phyloP scores from a whole-genome alignment of 192 early-diverging fungal species.

The Lobosporangium transversale region DNA sequence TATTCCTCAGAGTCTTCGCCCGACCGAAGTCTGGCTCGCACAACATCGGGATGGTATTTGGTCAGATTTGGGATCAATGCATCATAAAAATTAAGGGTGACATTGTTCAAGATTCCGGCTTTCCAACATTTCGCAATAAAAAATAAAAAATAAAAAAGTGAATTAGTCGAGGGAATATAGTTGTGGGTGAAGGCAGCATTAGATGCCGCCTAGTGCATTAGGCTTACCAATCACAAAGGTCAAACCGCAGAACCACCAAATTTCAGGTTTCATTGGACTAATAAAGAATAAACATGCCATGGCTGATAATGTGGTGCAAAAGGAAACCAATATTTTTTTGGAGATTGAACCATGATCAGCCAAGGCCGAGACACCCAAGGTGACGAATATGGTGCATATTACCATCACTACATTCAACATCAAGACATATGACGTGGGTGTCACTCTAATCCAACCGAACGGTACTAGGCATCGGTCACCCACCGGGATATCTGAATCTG shows the following conservation, averaged over 20 bases:
- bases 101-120: slow-evolving; percentile 17
- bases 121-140: slow-evolving; percentile 11
- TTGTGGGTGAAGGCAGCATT: not conserved
- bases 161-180: not conserved
- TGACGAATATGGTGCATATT: slow-evolving; percentile 38
- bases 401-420: slow-evolving; percentile 36
- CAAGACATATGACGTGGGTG: slow-evolving; percentile 44
- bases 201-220: too few relatives aligned
- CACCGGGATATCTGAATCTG: slow-evolving; percentile 15
- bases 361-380: slow-evolving; percentile 43
- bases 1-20: slow-evolving; percentile 24
- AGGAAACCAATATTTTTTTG: slow-evolving; percentile 25
- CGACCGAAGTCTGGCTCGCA: slow-evolving; percentile 16
- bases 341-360: slow-evolving; percentile 53
- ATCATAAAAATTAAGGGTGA: slow-evolving; percentile 55
- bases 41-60: slow-evolving; percentile 48
- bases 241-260: slow-evolving; percentile 35
- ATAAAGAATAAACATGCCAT: slow-evolving; percentile 48
- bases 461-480: slow-evolving; percentile 35
- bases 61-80: slow-evolving; percentile 56
- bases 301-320: slow-evolving; percentile 15
- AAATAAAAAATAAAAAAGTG: not conserved
- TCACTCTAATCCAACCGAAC: slow-evolving; percentile 42
- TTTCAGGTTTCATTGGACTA: slow-evolving; percentile 13
- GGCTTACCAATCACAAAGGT: slow-evolving; percentile 29